Conservation (phyloP, 2,329 filamentous ascomycete species). For the Lachnellula hyalina region DNA sequence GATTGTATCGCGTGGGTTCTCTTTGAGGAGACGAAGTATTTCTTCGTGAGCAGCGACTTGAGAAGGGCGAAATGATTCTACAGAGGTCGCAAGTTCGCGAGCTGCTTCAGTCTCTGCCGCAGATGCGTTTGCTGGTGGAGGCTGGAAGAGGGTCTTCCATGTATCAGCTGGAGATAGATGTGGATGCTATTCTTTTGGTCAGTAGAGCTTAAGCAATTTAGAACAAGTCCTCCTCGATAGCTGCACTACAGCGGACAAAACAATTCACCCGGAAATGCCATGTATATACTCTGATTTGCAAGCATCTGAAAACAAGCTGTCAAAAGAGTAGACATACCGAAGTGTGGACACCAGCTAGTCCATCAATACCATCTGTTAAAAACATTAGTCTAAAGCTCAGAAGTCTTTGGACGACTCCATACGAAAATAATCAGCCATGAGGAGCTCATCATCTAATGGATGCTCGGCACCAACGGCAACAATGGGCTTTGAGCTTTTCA, state of each 20-base stretch:
- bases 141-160: conserved; percentile 65
- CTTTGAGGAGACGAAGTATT: conserved; percentile 78
- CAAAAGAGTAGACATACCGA: conserved; percentile 34
- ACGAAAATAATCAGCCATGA: conserved; percentile 88
- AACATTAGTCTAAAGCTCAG: conserved; percentile 9
- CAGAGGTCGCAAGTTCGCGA: conserved; percentile 23
- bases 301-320: not conserved
- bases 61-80: conserved; percentile 69
- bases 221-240: not conserved
- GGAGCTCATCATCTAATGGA: conserved; percentile 74
- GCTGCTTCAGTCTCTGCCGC: conserved; percentile 36
- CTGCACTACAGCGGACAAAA: too few species aligned
- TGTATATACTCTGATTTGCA: not conserved
- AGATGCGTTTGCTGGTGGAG: conserved; percentile 39
- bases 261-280: not conserved
- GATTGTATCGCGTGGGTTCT: conserved; percentile 77
- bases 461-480: conserved; percentile 84
- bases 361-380: conserved; percentile 63
- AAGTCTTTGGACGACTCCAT: conserved; percentile 31
- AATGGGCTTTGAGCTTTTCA: conserved; percentile 70
- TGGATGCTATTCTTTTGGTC: conserved; percentile 49
- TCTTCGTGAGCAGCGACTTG: conserved; percentile 71
- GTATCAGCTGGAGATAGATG: conserved; percentile 69
- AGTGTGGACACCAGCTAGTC: conserved; percentile 69
- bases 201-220: conserved; percentile 3